Evolutionary conservation across 225 moss, liverwort and hornwort species (phyloP), one percentile per base, ranked within the genome.

Genomic region (Thuidium tamariscinum): DNA sequence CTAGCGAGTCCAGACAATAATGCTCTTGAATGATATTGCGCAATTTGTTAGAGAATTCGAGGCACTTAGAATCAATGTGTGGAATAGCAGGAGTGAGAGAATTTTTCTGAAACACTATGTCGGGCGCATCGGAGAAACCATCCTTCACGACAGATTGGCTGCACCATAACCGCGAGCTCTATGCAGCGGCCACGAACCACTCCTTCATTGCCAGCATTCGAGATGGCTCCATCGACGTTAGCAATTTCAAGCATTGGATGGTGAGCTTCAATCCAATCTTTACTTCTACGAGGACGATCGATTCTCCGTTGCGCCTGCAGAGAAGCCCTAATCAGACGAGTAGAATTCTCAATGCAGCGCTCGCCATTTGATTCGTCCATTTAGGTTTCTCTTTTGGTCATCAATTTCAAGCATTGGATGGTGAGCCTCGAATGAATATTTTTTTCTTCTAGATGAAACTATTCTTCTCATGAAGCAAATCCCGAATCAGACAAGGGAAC

Each of bases 191-290:
- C 46, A 95, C 93, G 25, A 91, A 88, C 23, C 94, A 93, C 73
- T 67, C 74, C 46, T 98, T 97, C 91, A 95, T 95, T 67, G 92
- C 88, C n/a, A 92, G 93, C 59, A 96, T 98, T 80, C 95, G 96
- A 42, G 93, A 95, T 84, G 96, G 98, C 67, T 85, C 95, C 39
- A 72, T 98, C 29, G 93, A 93, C 74, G 88, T 90, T 81, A 75
- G 7, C 77, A 92, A 89, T 64, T 93, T 95, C 88, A 95, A 90
- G 87, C 92, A 91, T 37, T 98, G 98, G 98, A 82, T 98, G 95
- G 98, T 95, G 44, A 83, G 93, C 79, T 54, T 49, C 20, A 17
- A 79, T 20, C 55, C 65, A 44, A 65, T 49, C 16, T n/a, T 49
- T 23, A 4, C 4, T 23, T 44, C 25, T 25, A 4, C 54, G 65